Evolutionary conservation across 345 rosid species (phyloP), one percentile per base, ranked within the genome.

Genomic region (Ceriops decandra): DNA sequence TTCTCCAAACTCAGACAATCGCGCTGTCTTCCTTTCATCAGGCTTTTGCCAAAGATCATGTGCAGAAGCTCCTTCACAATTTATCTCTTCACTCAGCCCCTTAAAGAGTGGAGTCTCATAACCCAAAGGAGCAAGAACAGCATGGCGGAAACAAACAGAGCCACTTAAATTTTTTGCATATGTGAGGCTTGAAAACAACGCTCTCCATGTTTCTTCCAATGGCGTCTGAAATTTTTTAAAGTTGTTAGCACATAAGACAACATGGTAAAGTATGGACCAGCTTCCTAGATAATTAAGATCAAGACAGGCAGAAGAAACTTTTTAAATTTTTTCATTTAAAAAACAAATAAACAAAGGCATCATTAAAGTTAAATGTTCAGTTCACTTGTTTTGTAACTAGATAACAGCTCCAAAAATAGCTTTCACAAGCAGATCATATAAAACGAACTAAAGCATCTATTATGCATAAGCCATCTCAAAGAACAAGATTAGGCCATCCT

Each of bases 1-100:
- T 77, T 95, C 99, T 49, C 97, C 99, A 66, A 93, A 91, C 82
- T 93, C 95, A 16, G 92, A 85, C 46, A 93, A 73, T 19, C 97
- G 76, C 1, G 97, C 92, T 5, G 97, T 88, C 72, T 81, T 91
- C 7, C 10, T 57, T 49, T 77, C 75, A 66, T 89, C 87, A 3
- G 91, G 93, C 66, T 72, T 88, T 79, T 74, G 85, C 93, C 89
- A 80, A 11, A 89, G 87, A 38, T 82, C 89, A 5, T 73, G 87
- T 28, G 92, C 88, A 58, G 90, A 69, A 35, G 87, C 85, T 63
- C 99, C 97, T 3, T 64, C 71, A 75, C 99, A 91, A 36, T 72
- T 62, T 62, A 90, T 83, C 2, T 80, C 80, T 70, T 79, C 79
- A 17, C n/a, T 64, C 49, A 91, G 89, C 20, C 99, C 99, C 75